phyloP scores from a whole-genome alignment of 768 basidiomycete species.

The Tubosaeta sp. region DNA sequence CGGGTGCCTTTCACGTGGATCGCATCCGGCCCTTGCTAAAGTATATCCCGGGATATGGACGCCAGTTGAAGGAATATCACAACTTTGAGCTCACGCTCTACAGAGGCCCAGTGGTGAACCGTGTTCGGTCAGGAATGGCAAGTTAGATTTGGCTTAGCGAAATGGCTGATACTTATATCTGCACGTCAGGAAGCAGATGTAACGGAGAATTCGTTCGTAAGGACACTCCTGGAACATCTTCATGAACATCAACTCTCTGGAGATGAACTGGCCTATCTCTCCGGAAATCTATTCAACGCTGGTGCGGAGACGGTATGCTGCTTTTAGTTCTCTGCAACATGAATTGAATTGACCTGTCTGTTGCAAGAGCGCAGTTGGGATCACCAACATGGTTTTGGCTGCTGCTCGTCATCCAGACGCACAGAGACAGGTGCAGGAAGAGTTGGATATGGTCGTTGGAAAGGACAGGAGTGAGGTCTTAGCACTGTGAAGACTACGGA shows the following conservation, averaged over 20 bases:
- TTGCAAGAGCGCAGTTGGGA: conserved; percentile 41
- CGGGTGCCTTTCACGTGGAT: conserved; percentile 34
- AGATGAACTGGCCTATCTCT: conserved; percentile 53
- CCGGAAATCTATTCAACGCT: conserved; percentile 55
- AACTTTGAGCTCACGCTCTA: conserved; percentile 46
- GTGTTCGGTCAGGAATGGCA: conserved; percentile 43
- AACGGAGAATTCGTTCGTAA: conserved; percentile 37
- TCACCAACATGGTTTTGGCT: conserved; percentile 48
- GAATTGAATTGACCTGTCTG: neutral
- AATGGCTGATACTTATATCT: neutral
- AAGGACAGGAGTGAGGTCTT: conserved; percentile 20
- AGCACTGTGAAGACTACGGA: neutral
- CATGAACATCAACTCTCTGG: conserved; percentile 43
- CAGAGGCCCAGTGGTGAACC: conserved; percentile 31
- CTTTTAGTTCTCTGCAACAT: neutral
- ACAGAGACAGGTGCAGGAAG: conserved; percentile 45
- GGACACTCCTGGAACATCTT: conserved; percentile 47
- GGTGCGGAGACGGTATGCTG: conserved; percentile 46
- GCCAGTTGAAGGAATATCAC: conserved; percentile 49
- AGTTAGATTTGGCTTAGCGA: neutral
- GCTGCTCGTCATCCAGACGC: conserved; percentile 49
- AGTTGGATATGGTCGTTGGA: conserved; percentile 50
- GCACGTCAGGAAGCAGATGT: conserved; percentile 5
- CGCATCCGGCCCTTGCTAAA: conserved; percentile 28
- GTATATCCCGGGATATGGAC: conserved; percentile 56